A percentile compares a stretch with the other conserved stretches of the same genome.
Conservation (phyloP, 352 stramenopile species). For the Phytophthora quininea region DNA sequence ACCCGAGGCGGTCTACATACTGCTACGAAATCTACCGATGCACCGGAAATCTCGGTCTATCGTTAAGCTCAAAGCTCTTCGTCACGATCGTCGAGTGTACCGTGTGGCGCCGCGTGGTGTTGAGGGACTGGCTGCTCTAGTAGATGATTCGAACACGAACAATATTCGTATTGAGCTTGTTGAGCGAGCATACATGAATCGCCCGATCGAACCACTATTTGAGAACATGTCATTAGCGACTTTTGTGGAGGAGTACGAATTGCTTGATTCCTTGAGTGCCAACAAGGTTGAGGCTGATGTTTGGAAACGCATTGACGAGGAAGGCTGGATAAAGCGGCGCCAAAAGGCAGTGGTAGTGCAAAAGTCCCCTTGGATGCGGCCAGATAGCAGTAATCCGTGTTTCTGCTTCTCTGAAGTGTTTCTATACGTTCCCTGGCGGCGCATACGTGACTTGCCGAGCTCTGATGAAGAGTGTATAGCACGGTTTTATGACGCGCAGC, state of each 20-base stretch:
- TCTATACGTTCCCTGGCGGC: slow-evolving; percentile 4
- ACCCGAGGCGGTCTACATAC: background rate
- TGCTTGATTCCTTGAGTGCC: background rate
- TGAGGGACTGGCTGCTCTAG: slow-evolving; percentile 3
- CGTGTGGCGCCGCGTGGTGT: slow-evolving; percentile 1
- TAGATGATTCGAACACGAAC: background rate
- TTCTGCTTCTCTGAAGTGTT: slow-evolving; percentile 13
- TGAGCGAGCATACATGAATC: slow-evolving; percentile 8
- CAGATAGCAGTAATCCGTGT: background rate
- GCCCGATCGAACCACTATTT: background rate
- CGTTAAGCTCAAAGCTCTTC: slow-evolving; percentile 4
- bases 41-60: slow-evolving; percentile 15
- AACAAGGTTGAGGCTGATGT: background rate
- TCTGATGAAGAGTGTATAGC: slow-evolving; percentile 11
- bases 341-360: background rate
- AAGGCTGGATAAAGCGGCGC: background rate
- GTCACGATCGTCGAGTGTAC: slow-evolving; percentile 7
- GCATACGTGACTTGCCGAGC: background rate
- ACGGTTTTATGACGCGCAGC: slow-evolving; percentile 1
- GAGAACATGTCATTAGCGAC: slow-evolving; percentile 10
- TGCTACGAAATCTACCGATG: slow-evolving; percentile 2
- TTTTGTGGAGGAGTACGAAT: slow-evolving; percentile 9
- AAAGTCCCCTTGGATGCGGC: background rate
- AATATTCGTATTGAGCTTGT: slow-evolving; percentile 5
- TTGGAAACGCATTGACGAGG: background rate